Conservation (phyloP, 2,329 filamentous ascomycete genomes). For the Chalaropsis thielavioides region DNA sequence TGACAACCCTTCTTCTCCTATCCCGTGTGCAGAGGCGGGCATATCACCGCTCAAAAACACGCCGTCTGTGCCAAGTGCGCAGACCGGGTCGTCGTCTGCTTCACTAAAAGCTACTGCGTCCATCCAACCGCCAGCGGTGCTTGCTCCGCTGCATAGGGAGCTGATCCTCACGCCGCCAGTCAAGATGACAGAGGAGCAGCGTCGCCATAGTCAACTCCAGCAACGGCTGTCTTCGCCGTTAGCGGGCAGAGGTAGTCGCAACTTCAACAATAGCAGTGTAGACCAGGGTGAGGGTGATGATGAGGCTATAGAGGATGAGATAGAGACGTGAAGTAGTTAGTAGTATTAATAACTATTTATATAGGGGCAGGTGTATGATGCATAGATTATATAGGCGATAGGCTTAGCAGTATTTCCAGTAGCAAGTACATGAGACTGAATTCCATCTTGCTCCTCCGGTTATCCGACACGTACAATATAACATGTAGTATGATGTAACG, state of each 20-base stretch:
- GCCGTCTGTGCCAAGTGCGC: constrained; percentile 26
- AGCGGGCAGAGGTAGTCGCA: not conserved
- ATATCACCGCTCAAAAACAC: constrained; percentile 40
- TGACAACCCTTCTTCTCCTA: constrained; percentile 15
- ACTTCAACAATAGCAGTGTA: not conserved
- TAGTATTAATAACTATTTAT: not conserved
- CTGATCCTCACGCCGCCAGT: constrained; percentile 47
- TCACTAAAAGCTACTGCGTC: constrained; percentile 26
- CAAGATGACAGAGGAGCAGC: constrained; percentile 32
- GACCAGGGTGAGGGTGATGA: constrained; percentile 11
- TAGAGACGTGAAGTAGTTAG: not conserved
- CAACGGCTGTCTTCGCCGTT: constrained; percentile 11
- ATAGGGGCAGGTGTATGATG: not conserved
- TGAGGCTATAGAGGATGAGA: not conserved
- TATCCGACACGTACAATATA: too few species aligned
- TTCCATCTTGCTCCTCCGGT: too few species aligned
- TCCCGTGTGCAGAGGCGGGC: constrained; percentile 30
- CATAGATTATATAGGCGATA: not conserved
- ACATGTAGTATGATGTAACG: too few species aligned
- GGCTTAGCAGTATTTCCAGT: too few species aligned
- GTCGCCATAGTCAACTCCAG: constrained; percentile 16
- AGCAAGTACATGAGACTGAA: too few species aligned
- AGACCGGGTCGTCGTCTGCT: constrained; percentile 20
- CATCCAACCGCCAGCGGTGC: constrained; percentile 41
- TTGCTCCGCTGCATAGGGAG: constrained; percentile 43